These are phyloP conservation scores for Ophiostoma pallidulum DNA, from an alignment of 2,329 filamentous ascomycete species.

Conservation along the genomic window DNA sequence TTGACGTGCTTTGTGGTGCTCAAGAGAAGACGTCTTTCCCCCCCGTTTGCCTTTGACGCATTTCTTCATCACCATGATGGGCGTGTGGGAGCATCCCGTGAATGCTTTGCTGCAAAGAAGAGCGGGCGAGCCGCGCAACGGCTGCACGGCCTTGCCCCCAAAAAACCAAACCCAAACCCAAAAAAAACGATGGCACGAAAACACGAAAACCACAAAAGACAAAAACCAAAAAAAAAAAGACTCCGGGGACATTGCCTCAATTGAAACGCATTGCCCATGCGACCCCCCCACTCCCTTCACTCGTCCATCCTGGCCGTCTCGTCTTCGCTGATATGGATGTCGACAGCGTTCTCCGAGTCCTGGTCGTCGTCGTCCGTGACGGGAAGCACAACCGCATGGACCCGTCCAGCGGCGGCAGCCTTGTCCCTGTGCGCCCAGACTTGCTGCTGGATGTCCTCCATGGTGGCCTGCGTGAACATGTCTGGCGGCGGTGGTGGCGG, in stretches of 20 bases:
- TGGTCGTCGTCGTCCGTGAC: constrained; percentile 22
- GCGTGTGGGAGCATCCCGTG: too few relatives aligned
- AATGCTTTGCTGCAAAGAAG: too few relatives aligned
- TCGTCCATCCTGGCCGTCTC: constrained; percentile 17
- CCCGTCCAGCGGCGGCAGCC: constrained; percentile 22
- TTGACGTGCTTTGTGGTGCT: too few relatives aligned
- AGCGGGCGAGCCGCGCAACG: too few relatives aligned
- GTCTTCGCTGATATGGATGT: constrained; percentile 40
- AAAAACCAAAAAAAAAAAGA: not conserved
- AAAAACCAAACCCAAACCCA: not conserved
- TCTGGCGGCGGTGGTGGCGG: constrained; percentile 19
- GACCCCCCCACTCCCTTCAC: not conserved
- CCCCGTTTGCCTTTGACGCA: too few relatives aligned
- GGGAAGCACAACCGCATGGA: constrained; percentile 32
- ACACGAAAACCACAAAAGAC: not conserved
- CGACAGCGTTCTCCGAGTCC: constrained; percentile 37
- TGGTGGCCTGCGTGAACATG: constrained; percentile 14
- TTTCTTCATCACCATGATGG: too few relatives aligned
- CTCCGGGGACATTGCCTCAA: not conserved
- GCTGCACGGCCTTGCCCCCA: too few relatives aligned
- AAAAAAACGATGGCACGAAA: not conserved
- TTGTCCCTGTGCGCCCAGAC: constrained; percentile 27
- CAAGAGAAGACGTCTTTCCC: too few relatives aligned
- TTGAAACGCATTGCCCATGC: not conserved
- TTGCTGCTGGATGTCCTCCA: constrained; percentile 25